Base-by-base conservation (phyloP, 192 early-diverging fungal species). In the Coemansia sp. region DNA sequence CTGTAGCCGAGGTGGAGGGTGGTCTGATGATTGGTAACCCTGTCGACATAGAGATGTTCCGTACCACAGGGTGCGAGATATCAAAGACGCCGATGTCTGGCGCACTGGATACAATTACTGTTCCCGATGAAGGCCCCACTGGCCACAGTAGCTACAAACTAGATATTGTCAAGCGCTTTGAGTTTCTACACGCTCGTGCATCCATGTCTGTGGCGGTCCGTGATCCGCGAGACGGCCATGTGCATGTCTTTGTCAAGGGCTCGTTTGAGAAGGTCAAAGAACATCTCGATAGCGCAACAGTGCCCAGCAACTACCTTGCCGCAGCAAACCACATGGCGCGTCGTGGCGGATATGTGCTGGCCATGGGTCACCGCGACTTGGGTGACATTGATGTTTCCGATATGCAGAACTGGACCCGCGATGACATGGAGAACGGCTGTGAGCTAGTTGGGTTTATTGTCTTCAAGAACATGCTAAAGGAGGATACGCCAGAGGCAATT, bases 401-500 rank as follows among this genome's bases (percentile, higher is more conserved):
- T 16, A 56, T 88, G 49, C 68, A 69, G 21, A 51, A 82, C 40
- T 74, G 72, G 76, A 65, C 68, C 19, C 85, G 90, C 47, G 84
- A 86, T 37, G 85, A 86, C 12, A 77, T 92, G 62, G 92, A 93
- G 76, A 54, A 80, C 32, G 80, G 77, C 16, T 82, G 78, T 51
- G 75, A 76, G 42, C 71, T 90, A 32, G 62, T 87, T 22, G 90
- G 90, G 18, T 74, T 94, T 8, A 71, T 91, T 19, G 65, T 94
- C 22, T 93, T 94, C 73, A 85, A 91, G 58, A 94, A 94, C 67
- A 82, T 88, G 71, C 75, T 94, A 8, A 94, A 94, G 77, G 72
- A 68, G 8, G 90, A 93, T 65, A 93, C 91, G 11, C 55, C 73
- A 12, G 83, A 88, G 63, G 88, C 90, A 16, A 84, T 94, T 42